Evolutionary conservation across 2,329 filamentous ascomycete genomes (phyloP).

Genomic region (Clathrospora elynae): DNA sequence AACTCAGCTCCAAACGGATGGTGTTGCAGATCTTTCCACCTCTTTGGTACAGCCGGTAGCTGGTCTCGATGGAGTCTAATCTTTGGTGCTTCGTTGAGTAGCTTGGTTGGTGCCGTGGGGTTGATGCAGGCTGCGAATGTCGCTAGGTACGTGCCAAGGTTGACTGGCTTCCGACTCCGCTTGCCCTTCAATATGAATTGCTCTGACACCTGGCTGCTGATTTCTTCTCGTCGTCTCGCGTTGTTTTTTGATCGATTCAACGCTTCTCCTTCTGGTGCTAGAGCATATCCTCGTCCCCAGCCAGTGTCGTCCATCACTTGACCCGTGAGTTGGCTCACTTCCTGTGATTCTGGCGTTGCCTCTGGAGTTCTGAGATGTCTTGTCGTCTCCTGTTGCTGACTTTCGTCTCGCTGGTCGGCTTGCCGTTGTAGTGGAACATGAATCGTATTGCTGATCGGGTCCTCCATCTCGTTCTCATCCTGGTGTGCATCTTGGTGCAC

Average conservation of each 20-base stretch:
- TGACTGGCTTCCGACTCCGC: slow-evolving; percentile 3
- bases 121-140: slow-evolving; percentile 5
- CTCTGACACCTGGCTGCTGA: too few relatives aligned
- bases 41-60: too few relatives aligned
- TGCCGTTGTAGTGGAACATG: not conserved
- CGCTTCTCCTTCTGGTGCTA: too few relatives aligned
- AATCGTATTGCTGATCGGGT: not conserved
- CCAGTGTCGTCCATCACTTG: not conserved
- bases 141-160: slow-evolving; percentile 4
- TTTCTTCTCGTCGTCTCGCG: too few relatives aligned
- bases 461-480: not conserved
- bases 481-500: too few relatives aligned
- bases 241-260: too few relatives aligned
- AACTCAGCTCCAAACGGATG: not conserved
- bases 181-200: slow-evolving; percentile 1
- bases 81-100: too few relatives aligned
- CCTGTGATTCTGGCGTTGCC: not conserved
- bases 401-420: not conserved
- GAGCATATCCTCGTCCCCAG: too few relatives aligned
- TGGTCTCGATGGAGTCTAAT: too few relatives aligned
- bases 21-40: too few relatives aligned
- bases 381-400: not conserved
- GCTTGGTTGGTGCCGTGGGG: not conserved
- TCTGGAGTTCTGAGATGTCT: not conserved
- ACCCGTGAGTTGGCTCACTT: not conserved